Percentiles rank a stretch among this genome's conserved stretches.
Evolutionary conservation across 768 basidiomycete genomes (phyloP).

Genomic region (Flagelloscypha sp.): DNA sequence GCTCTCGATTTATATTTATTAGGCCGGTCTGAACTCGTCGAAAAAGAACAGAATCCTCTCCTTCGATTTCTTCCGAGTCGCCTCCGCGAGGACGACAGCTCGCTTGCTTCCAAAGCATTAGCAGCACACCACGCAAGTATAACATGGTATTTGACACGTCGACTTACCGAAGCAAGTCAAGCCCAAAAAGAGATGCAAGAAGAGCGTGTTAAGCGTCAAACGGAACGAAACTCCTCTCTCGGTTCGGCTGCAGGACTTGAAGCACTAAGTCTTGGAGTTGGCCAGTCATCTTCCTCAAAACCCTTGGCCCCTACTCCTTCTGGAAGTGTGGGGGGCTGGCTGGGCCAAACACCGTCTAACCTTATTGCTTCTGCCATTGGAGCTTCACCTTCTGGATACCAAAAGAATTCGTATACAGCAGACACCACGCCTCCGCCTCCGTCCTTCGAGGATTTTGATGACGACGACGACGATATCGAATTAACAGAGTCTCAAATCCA

Average conservation of each 20-base stretch:
- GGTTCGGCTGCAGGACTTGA: slow-evolving; percentile 74
- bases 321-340: slow-evolving; percentile 45
- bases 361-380: slow-evolving; percentile 58
- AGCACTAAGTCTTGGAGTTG: slow-evolving; percentile 36
- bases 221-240: slow-evolving; percentile 76
- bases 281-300: slow-evolving; percentile 15
- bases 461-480: slow-evolving; percentile 75
- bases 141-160: slow-evolving; percentile 82
- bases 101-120: slow-evolving; percentile 56
- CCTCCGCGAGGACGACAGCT: slow-evolving; percentile 48
- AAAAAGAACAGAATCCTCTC: slow-evolving; percentile 57
- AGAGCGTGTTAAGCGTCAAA: slow-evolving; percentile 80
- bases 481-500: slow-evolving; percentile 83
- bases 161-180: slow-evolving; percentile 73
- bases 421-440: slow-evolving; percentile 19
- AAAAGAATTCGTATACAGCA: slow-evolving; percentile 15
- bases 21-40: slow-evolving; percentile 64
- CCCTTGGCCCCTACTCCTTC: slow-evolving; percentile 12
- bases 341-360: slow-evolving; percentile 50
- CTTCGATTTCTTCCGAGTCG: slow-evolving; percentile 65
- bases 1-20: slow-evolving; percentile 12
- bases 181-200: slow-evolving; percentile 86
- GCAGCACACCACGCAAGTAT: slow-evolving; percentile 92
- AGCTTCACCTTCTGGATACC: slow-evolving; percentile 22
- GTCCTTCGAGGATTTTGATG: slow-evolving; percentile 37